These are phyloP conservation scores for Xanthoparmelia taractica DNA, from an alignment of 495 filamentous ascomycete species.

Conservation along the genomic window DNA sequence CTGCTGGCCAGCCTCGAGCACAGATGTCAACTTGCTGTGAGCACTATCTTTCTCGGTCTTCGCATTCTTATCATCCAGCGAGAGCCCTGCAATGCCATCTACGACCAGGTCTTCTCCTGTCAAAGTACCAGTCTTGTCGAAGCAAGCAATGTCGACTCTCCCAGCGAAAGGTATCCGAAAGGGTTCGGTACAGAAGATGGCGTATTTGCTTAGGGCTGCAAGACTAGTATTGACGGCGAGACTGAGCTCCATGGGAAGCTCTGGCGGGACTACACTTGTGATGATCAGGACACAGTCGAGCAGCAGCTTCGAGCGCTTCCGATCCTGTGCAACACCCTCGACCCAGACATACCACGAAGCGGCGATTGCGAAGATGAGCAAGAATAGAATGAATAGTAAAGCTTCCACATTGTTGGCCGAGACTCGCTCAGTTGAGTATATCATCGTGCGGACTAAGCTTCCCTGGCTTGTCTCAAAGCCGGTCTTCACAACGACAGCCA, in stretches of 20 bases:
- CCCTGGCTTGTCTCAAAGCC: slow-evolving; percentile 98
- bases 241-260: slow-evolving; percentile 96
- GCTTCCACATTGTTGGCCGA: slow-evolving; percentile 96
- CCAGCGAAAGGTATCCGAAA: slow-evolving; percentile 99
- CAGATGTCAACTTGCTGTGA: slow-evolving; percentile 61
- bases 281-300: slow-evolving; percentile 96
- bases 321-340: slow-evolving; percentile 84
- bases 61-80: slow-evolving; percentile 57
- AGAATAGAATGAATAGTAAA: slow-evolving; percentile 90
- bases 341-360: slow-evolving; percentile 99
- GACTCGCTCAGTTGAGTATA: slow-evolving; percentile 97
- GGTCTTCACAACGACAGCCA: slow-evolving; percentile 93
- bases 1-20: slow-evolving; percentile 57
- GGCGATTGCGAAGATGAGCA: slow-evolving; percentile 90
- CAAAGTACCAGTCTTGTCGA: slow-evolving; percentile 96
- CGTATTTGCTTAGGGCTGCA: slow-evolving; percentile 84
- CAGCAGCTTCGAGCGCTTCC: slow-evolving; percentile 93
- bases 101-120: slow-evolving; percentile 97
- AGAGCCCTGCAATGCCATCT: slow-evolving; percentile 89
- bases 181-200: slow-evolving; percentile 97
- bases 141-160: slow-evolving; percentile 92
- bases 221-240: slow-evolving; percentile 98
- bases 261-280: slow-evolving; percentile 93
- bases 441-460: slow-evolving; percentile 97
- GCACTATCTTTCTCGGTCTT: slow-evolving; percentile 69